Conservation (phyloP, 2,329 filamentous ascomycete species). For the Leptoxyphium fumago region DNA sequence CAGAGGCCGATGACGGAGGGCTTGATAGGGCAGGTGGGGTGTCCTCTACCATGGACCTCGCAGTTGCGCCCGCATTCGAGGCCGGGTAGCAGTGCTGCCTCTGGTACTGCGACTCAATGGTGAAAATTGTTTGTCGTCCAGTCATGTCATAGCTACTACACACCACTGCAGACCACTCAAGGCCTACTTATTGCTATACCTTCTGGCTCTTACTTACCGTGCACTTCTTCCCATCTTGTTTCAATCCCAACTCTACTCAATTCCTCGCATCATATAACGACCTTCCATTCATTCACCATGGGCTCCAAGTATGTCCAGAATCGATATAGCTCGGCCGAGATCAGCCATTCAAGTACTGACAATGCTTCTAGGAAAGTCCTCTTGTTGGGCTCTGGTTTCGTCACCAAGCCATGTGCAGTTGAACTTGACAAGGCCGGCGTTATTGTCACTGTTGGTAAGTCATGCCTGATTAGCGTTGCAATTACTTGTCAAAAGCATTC, state of each 20-base stretch:
- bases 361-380: constrained; percentile 24
- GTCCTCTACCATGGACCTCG: too few relatives aligned
- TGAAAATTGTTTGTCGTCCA: too few relatives aligned
- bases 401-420: constrained; percentile 44
- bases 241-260: too few relatives aligned
- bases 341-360: background rate
- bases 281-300: background rate
- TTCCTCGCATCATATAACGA: background rate
- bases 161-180: too few relatives aligned
- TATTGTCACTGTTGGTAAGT: constrained; percentile 40
- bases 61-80: too few relatives aligned
- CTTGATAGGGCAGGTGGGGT: too few relatives aligned
- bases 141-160: too few relatives aligned
- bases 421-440: constrained; percentile 43
- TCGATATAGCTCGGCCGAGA: background rate
- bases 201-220: too few relatives aligned
- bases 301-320: background rate
- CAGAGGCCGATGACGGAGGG: too few relatives aligned
- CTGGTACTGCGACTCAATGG: too few relatives aligned
- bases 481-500: background rate
- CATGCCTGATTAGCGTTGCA: background rate
- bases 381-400: constrained; percentile 39
- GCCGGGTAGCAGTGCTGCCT: background rate
- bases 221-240: too few relatives aligned
- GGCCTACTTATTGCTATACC: too few relatives aligned